These are phyloP conservation scores for Lachnellula arida DNA, from an alignment of 2,329 filamentous ascomycete genomes.

Conservation along the genomic window DNA sequence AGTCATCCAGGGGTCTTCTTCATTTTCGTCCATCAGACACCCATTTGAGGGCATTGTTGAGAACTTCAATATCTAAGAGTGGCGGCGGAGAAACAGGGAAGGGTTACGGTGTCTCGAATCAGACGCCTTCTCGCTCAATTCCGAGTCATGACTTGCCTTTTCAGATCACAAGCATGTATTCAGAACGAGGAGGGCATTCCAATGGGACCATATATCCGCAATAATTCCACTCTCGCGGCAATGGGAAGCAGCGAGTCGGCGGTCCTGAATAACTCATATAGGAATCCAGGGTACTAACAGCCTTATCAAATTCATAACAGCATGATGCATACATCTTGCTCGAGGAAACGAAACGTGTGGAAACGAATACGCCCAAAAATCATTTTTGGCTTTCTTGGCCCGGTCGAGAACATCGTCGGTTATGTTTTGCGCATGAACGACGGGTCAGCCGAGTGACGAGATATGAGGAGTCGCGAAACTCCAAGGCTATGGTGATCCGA, in stretches of 20 bases:
- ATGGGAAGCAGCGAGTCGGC: background rate
- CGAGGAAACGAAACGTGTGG: too few relatives aligned
- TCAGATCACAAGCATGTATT: background rate
- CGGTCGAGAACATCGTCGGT: constrained; percentile 9
- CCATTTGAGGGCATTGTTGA: background rate
- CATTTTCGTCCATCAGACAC: background rate
- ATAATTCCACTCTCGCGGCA: background rate
- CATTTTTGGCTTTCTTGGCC: constrained; percentile 7
- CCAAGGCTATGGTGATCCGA: background rate
- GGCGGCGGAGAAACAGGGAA: background rate
- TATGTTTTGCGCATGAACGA: constrained; percentile 7
- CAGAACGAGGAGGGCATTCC: background rate
- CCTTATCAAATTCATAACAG: constrained; percentile 1
- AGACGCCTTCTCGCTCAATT: background rate
- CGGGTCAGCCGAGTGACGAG: constrained; percentile 10
- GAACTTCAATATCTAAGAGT: background rate
- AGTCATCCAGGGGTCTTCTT: background rate
- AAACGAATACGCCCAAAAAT: background rate
- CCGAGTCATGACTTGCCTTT: constrained; percentile 4
- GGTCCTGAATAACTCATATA: background rate
- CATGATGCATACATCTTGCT: constrained; percentile 2
- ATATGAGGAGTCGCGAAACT: background rate
- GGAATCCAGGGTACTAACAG: too few relatives aligned
- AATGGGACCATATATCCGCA: background rate
- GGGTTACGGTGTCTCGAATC: background rate